Percentiles rank a stretch among this genome's conserved stretches.
These are phyloP conservation scores for Neolentinus lepideus DNA, from an alignment of 1,284 basidiomycete species.

Conservation along the genomic window DNA sequence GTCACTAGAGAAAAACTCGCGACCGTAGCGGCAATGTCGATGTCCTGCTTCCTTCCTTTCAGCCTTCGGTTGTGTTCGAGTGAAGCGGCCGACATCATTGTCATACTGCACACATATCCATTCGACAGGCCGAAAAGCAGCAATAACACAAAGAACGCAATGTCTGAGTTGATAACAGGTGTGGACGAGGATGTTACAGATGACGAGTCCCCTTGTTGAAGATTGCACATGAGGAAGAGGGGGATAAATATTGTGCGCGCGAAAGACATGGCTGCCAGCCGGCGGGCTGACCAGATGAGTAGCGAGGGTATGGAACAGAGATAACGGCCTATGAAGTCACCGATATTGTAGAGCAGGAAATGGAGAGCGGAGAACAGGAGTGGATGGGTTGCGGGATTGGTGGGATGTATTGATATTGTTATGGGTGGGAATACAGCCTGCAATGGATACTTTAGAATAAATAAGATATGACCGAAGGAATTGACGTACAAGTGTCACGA, in stretches of 20 bases:
- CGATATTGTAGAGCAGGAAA: slow-evolving; percentile 69
- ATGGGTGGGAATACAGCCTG: slow-evolving; percentile 84
- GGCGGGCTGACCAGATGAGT: slow-evolving; percentile 57
- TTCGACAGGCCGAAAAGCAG: slow-evolving; percentile 71
- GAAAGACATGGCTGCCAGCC: slow-evolving; percentile 57
- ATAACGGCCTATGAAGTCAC: slow-evolving; percentile 75
- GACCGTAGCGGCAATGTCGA: slow-evolving; percentile 79
- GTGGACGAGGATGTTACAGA: slow-evolving; percentile 15
- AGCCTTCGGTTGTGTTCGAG: slow-evolving; percentile 65
- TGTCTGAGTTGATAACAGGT: slow-evolving; percentile 66
- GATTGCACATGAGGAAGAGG: slow-evolving; percentile 79
- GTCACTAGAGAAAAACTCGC: slow-evolving; percentile 74
- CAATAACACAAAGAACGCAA: slow-evolving; percentile 68
- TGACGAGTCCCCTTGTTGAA: slow-evolving; percentile 38
- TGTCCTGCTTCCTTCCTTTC: slow-evolving; percentile 59
- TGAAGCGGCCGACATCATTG: slow-evolving; percentile 69
- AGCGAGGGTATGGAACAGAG: slow-evolving; percentile 62
- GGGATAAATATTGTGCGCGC: slow-evolving; percentile 76
- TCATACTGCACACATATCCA: slow-evolving; percentile 65
- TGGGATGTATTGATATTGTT: slow-evolving; percentile 67
- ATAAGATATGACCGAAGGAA: background rate
- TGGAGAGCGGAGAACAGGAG: slow-evolving; percentile 66
- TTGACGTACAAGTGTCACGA: slow-evolving; percentile 68
- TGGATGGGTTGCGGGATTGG: slow-evolving; percentile 49
- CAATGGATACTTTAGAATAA: slow-evolving; percentile 4